Evolutionary conservation across 2,329 filamentous ascomycete species (phyloP).

Genomic region (Alternaria dauci): DNA sequence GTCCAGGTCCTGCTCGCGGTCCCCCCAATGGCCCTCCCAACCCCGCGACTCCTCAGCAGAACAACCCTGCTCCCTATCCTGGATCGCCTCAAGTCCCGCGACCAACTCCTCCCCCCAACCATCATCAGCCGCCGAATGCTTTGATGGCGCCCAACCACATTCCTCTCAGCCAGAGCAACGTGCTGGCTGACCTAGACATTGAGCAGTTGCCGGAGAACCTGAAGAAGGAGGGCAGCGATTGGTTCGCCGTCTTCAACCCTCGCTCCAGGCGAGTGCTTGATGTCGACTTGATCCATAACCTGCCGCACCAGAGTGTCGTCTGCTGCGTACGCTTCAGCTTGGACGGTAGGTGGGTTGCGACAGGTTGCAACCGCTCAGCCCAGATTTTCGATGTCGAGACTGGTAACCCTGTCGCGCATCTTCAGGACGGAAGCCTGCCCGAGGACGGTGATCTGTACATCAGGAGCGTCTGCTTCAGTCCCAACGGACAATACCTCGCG

Average conservation of each 20-base stretch:
- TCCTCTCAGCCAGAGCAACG: constrained; percentile 67
- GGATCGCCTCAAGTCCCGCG: constrained; percentile 85
- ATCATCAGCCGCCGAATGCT: constrained; percentile 50
- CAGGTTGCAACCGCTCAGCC: constrained; percentile 97
- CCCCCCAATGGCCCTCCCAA: constrained; percentile 64
- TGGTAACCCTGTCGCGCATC: constrained; percentile 85
- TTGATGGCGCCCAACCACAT: constrained; percentile 39
- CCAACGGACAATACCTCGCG: constrained; percentile 90
- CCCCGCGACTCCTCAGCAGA: constrained; percentile 91
- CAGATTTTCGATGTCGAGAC: constrained; percentile 95
- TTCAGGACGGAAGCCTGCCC: constrained; percentile 88
- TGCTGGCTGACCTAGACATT: constrained; percentile 84
- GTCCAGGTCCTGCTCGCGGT: constrained; percentile 69
- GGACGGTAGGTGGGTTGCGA: constrained; percentile 94
- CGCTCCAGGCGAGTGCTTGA: constrained; percentile 87
- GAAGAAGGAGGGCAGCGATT: constrained; percentile 89
- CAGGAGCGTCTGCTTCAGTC: constrained; percentile 97
- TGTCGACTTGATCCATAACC: constrained; percentile 91
- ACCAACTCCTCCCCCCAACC: constrained; percentile 70
- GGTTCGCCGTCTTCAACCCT: constrained; percentile 98
- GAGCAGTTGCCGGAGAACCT: constrained; percentile 84
- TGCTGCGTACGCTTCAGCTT: constrained; percentile 97
- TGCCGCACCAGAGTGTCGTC: constrained; percentile 93
- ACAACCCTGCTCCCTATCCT: constrained; percentile 84
- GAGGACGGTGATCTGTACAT: constrained; percentile 95